These are phyloP conservation scores for Epichloe gansuensis DNA, from an alignment of 2,329 filamentous ascomycete genomes.

Conservation along the genomic window DNA sequence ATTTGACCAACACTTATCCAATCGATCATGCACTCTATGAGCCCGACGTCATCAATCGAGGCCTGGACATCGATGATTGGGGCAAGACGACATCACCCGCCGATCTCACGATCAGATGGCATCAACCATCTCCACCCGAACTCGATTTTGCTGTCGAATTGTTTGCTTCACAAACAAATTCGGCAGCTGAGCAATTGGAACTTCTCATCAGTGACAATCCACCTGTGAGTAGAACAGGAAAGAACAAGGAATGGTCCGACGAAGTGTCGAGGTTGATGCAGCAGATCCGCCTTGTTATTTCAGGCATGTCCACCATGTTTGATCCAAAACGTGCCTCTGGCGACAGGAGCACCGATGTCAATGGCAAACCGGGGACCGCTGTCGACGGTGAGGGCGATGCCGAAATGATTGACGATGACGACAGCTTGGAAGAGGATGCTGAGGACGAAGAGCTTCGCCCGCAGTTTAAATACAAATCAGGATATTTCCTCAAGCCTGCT, in stretches of 20 bases:
- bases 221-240: constrained; percentile 78
- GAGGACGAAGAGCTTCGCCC: constrained; percentile 75
- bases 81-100: constrained; percentile 61
- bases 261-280: constrained; percentile 85
- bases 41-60: constrained; percentile 55
- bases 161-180: constrained; percentile 71
- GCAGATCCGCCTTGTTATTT: constrained; percentile 76
- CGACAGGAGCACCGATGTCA: constrained; percentile 36
- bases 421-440: constrained; percentile 48
- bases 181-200: constrained; percentile 60
- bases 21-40: constrained; percentile 84
- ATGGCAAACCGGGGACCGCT: constrained; percentile 13
- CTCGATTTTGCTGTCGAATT: constrained; percentile 80
- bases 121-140: constrained; percentile 67
- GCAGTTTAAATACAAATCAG: constrained; percentile 78
- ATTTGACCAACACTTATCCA: constrained; percentile 87
- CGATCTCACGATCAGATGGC: constrained; percentile 79
- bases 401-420: constrained; percentile 31
- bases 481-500: constrained; percentile 55
- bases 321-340: constrained; percentile 59
- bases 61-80: constrained; percentile 72
- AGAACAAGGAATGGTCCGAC: constrained; percentile 98
- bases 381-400: constrained; percentile 44
- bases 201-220: constrained; percentile 71
- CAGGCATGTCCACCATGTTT: constrained; percentile 81